These are phyloP conservation scores for Bipolaris gigantea DNA, from an alignment of 2,329 filamentous ascomycete genomes.

Conservation along the genomic window DNA sequence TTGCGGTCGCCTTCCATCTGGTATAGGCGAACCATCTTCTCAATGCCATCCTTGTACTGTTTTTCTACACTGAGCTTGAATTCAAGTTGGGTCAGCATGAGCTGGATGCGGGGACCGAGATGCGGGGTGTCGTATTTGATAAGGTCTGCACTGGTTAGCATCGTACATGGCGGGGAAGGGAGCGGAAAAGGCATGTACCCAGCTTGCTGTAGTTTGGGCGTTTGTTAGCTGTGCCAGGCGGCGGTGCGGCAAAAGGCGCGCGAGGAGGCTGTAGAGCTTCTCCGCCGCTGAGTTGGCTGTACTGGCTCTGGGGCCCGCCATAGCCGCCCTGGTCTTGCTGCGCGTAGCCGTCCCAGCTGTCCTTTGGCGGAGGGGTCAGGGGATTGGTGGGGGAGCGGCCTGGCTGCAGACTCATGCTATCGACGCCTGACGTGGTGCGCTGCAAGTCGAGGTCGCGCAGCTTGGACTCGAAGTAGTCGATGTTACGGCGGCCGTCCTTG, in stretches of 20 bases:
- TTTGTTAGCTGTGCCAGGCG: slow-evolving; percentile 65
- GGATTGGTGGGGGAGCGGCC: slow-evolving; percentile 46
- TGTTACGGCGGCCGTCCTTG: slow-evolving; percentile 87
- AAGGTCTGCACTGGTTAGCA: slow-evolving; percentile 64
- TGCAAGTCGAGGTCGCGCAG: slow-evolving; percentile 86
- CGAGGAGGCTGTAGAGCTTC: slow-evolving; percentile 77
- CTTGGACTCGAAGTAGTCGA: slow-evolving; percentile 93
- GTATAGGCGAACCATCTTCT: slow-evolving; percentile 98
- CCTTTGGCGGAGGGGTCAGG: slow-evolving; percentile 70
- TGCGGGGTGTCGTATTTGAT: slow-evolving; percentile 98
- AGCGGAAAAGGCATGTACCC: slow-evolving; percentile 60
- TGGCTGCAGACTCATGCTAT: slow-evolving; percentile 65
- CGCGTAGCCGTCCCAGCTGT: slow-evolving; percentile 57
- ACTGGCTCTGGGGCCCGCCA: slow-evolving; percentile 53
- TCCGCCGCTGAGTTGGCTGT: slow-evolving; percentile 65
- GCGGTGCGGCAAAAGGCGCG: slow-evolving; percentile 75
- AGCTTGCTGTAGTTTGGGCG: slow-evolving; percentile 94
- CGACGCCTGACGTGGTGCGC: slow-evolving; percentile 68
- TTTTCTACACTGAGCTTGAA: slow-evolving; percentile 99
- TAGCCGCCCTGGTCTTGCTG: slow-evolving; percentile 65
- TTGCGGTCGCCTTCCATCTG: slow-evolving; percentile 96
- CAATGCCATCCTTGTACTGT: slow-evolving; percentile 97
- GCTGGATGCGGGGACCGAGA: slow-evolving; percentile 93
- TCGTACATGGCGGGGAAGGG: no score
- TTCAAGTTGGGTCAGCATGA: slow-evolving; percentile 97